Evolutionary conservation across 2,329 filamentous ascomycete species (phyloP), one percentile per base, ranked within the genome.

Genomic region (Diplodia seriata): DNA sequence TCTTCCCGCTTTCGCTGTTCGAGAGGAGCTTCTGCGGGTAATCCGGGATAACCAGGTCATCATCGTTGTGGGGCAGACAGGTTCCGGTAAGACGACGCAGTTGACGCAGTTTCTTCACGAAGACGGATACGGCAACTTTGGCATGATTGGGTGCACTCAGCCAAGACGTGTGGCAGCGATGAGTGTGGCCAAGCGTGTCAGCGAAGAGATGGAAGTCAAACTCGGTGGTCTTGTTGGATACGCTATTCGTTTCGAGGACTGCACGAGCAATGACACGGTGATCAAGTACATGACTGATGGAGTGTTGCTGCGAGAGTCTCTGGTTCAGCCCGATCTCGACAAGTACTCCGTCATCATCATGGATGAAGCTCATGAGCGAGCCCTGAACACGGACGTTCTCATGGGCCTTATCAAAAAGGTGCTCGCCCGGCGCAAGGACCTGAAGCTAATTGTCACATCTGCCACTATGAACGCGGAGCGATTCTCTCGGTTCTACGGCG

Each of bases 231-330:
- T 90, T 0, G 96, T 99, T 47, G 95, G 95, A 36, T 99, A 99
- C 78, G 93, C 95, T 0, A 99, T 99, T 76, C 93, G 95, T 66
- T 99, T 99, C 74, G 95, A 99, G 77, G 96, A 99, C 77, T 97
- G 94, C 79, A 99, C 95, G 1, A 97, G 93, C 82, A 93, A 93
- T 72, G 91, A 98, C 68, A 99, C 95, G 0, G 85, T 90, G 69
- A 98, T 99, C 82, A 99, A 99, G 80, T 99, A 99, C 79, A 97
- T 99, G 94, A 99, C 95, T 0, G 96, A 99, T 75, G 95, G 95
- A 82, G 92, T 99, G 26, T 83, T 99, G 54, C 86, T 99, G 38
- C 88, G 95, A 81, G 96, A 99, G 76, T 97, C 93, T 6, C 85
- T 99, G 12, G 94, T 93, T 69, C 94, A 98, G 78, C 88, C 91